Base-by-base conservation (phyloP, 2,329 filamentous ascomycete species). In the Lachnellula cervina region DNA sequence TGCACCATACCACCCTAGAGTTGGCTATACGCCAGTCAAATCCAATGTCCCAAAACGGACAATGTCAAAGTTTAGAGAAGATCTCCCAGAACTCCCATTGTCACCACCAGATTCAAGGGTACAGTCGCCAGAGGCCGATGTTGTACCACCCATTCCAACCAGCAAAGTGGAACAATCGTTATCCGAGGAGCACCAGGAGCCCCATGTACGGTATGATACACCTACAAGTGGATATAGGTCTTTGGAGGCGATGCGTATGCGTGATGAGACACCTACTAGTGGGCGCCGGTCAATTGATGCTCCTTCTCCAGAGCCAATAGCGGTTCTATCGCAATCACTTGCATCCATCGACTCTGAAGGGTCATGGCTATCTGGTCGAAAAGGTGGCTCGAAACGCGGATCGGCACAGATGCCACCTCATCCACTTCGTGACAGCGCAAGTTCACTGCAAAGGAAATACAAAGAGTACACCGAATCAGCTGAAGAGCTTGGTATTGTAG, bases 291-390 rank as follows among this genome's bases (percentile, higher is more conserved):
- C 62, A 59, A 63, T 59, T 48, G 67, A 72, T 4, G 72, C 75
- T 23, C 69, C 74, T 25, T 84, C 80, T 5, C 83, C 77, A 17
- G 85, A 79, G 62, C 79, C 74, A 37, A 70, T 51, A 62, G 69
- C 51, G 66, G 80, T 60, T 38, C 72, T 91, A 68, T 90, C 91
- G 32, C 87, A 92, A 70, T 97, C 93, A 0, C 79, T 97, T 17
- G 94, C 91, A 2, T 97, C 92, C 0, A 90, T 97, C 57, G 94
- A 97, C 68, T 97, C 92, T 0, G 94, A 99, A 74, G 94, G 83
- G 4, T 97, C 92, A 0, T 99, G 94, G 94, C 84, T 99, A 45
- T 94, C 91, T 3, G 91, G 93, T 16, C 85, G 86, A 55, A 71
- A 73, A 62, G 54, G 74, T 61, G 73, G 71, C 49, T 79, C 77